These are phyloP conservation scores for Aspergillus ochraceoroseus DNA, from an alignment of 2,329 filamentous ascomycete genomes.

Conservation along the genomic window DNA sequence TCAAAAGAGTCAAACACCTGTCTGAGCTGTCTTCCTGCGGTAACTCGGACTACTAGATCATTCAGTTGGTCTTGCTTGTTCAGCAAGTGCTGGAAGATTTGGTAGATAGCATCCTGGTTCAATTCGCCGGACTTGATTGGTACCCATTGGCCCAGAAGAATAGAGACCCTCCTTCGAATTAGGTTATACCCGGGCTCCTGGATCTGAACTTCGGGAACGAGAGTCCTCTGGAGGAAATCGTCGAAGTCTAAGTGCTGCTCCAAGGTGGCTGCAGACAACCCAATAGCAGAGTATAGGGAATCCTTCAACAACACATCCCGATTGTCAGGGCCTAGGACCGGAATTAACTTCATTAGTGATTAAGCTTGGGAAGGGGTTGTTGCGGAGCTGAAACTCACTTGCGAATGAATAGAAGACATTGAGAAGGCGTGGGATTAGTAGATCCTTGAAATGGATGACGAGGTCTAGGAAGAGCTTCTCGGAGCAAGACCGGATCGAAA, in stretches of 20 bases:
- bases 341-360: constrained; percentile 18
- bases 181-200: constrained; percentile 67
- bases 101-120: constrained; percentile 71
- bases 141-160: constrained; percentile 86
- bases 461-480: constrained; percentile 93
- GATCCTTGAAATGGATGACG: constrained; percentile 77
- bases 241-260: constrained; percentile 77
- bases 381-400: constrained; percentile 43
- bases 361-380: constrained; percentile 3
- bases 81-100: constrained; percentile 83
- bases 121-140: constrained; percentile 66
- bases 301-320: constrained; percentile 80
- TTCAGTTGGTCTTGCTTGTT: constrained; percentile 72
- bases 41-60: constrained; percentile 86
- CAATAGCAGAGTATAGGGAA: constrained; percentile 89
- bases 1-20: constrained; percentile 77
- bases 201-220: constrained; percentile 74
- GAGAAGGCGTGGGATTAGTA: constrained; percentile 73
- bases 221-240: constrained; percentile 65
- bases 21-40: constrained; percentile 78
- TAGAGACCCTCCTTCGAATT: constrained; percentile 78
- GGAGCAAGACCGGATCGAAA: constrained; percentile 83
- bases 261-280: constrained; percentile 73
- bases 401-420: constrained; percentile 77
- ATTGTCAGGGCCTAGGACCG: constrained; percentile 49